Evolutionary conservation across 768 basidiomycete species (phyloP).

Genomic region (Amanita fuliginea): DNA sequence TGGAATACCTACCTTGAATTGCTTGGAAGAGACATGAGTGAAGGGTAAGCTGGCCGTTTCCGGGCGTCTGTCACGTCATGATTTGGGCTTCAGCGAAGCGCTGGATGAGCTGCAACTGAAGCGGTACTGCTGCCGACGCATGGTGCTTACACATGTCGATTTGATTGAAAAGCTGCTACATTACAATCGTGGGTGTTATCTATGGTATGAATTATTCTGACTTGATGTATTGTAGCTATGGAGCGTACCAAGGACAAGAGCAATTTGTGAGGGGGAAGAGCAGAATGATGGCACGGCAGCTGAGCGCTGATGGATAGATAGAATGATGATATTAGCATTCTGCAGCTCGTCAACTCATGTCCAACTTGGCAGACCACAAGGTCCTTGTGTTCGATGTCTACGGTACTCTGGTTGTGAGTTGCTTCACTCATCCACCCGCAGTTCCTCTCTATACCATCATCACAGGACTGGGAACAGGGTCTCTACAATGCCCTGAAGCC

Average conservation of each 20-base stretch:
- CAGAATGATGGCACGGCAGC: constrained; percentile 7
- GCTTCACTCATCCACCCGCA: background rate
- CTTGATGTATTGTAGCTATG: constrained; percentile 24
- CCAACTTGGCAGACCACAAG: constrained; percentile 29
- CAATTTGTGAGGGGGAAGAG: constrained; percentile 8
- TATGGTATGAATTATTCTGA: background rate
- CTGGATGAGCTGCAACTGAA: constrained; percentile 70
- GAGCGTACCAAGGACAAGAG: constrained; percentile 37
- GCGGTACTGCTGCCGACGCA: constrained; percentile 92
- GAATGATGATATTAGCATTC: background rate
- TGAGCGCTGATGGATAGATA: constrained; percentile 2
- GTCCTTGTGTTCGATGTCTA: constrained; percentile 69
- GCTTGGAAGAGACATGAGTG: constrained; percentile 28
- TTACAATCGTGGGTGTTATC: constrained; percentile 76
- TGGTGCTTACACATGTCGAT: constrained; percentile 97
- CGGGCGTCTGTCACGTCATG: background rate
- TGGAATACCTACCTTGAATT: constrained; percentile 85
- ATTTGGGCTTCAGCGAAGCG: background rate
- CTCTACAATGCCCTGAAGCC: constrained; percentile 45
- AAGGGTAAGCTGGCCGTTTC: background rate
- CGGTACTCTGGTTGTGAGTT: constrained; percentile 52
- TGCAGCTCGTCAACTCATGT: background rate
- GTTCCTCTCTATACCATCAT: background rate
- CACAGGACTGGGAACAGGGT: constrained; percentile 65
- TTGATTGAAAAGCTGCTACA: constrained; percentile 94